phyloP scores from a whole-genome alignment of 345 rosid genomes.

The Passiflora organensis region DNA sequence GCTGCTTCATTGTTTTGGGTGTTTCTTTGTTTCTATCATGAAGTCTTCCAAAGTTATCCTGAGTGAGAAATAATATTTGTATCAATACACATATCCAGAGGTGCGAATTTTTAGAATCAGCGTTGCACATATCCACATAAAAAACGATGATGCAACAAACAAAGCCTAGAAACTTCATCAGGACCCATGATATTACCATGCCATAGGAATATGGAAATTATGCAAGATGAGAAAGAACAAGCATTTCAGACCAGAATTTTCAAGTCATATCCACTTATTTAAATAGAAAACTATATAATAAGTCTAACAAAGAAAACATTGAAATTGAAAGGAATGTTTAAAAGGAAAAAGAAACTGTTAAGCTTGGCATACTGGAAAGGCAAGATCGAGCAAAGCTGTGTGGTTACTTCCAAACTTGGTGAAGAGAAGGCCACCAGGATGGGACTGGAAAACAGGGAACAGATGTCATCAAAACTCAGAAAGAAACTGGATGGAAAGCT shows the following conservation, averaged over 20 bases:
- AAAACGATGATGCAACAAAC: too few relatives aligned
- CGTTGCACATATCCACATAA: neutral
- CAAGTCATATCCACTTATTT: neutral
- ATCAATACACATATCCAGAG: neutral
- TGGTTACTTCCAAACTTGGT: conserved; percentile 94
- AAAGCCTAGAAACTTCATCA: too few relatives aligned
- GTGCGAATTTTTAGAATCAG: neutral
- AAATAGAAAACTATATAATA: too few relatives aligned
- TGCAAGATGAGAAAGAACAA: neutral
- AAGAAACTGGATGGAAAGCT: neutral
- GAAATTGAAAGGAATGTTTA: neutral
- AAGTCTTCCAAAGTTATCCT: conserved; percentile 88
- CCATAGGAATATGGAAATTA: neutral
- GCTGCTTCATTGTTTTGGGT: conserved; percentile 84
- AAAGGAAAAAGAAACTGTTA: neutral
- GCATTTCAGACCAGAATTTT: too few relatives aligned
- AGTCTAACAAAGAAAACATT: neutral
- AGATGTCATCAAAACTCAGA: neutral
- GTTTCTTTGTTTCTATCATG: conserved; percentile 87
- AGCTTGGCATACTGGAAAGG: conserved; percentile 67
- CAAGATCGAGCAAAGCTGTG: conserved; percentile 83
- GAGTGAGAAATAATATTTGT: conserved; percentile 21
- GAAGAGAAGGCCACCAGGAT: conserved; percentile 84
- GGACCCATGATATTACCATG: neutral
- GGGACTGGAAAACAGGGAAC: conserved; percentile 50